phyloP scores from a whole-genome alignment of 495 filamentous ascomycete species.

The Aspergillus heteromorphus region DNA sequence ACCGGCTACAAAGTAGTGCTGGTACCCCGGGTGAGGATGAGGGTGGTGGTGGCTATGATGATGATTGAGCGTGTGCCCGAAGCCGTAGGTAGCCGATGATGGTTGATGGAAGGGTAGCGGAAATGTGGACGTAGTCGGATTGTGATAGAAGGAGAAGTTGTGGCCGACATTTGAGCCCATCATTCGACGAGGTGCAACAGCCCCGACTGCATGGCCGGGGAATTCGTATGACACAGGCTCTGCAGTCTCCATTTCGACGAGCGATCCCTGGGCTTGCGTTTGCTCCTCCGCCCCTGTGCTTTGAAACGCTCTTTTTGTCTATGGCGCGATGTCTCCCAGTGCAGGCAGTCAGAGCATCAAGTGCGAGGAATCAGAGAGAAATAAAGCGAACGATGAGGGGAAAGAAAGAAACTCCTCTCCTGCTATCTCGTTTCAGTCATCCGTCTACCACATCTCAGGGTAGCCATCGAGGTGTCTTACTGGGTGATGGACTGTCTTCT shows the following conservation, averaged over 20 bases:
- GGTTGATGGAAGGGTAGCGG: constrained; percentile 36
- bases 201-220: constrained; percentile 33
- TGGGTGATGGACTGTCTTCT: constrained; percentile 14
- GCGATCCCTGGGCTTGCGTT: not conserved
- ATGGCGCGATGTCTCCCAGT: not conserved
- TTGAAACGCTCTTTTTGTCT: not conserved
- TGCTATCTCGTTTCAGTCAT: constrained; percentile 1
- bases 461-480: not conserved
- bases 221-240: constrained; percentile 43
- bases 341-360: not conserved
- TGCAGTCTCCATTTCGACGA: constrained; percentile 34
- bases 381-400: not conserved
- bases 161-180: constrained; percentile 31
- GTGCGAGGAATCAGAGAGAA: not conserved
- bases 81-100: constrained; percentile 28
- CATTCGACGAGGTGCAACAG: constrained; percentile 33
- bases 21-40: constrained; percentile 26
- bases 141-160: constrained; percentile 36
- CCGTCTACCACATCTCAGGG: not conserved
- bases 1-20: constrained; percentile 27
- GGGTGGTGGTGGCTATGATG: constrained; percentile 25
- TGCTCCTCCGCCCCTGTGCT: not conserved
- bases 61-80: constrained; percentile 30
- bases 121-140: constrained; percentile 32
- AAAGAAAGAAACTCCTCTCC: not conserved